phyloP scores from a whole-genome alignment of 2,329 filamentous ascomycete species.

The Aspergillus fijiensis region DNA sequence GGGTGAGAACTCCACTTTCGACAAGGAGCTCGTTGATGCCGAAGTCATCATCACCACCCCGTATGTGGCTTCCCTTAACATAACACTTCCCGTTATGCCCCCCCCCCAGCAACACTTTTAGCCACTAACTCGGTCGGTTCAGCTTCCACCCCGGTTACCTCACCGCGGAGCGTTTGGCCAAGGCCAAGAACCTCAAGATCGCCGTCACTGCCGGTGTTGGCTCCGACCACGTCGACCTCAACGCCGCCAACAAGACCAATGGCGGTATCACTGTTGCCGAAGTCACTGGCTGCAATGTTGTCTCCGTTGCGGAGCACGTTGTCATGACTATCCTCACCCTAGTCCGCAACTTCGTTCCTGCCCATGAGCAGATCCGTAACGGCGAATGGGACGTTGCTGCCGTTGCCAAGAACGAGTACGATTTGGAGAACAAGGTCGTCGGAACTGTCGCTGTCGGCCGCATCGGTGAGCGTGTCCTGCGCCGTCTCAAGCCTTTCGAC shows the following conservation, averaged over 20 bases:
- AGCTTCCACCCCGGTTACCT: slow-evolving; percentile 99
- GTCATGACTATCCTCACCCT: slow-evolving; percentile 97
- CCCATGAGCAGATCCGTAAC: slow-evolving; percentile 84
- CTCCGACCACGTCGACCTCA: slow-evolving; percentile 95
- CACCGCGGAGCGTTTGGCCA: slow-evolving; percentile 90
- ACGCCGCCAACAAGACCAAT: slow-evolving; percentile 97
- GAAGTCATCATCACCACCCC: slow-evolving; percentile 96
- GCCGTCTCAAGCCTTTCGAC: slow-evolving; percentile 94
- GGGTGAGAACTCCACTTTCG: slow-evolving; percentile 85
- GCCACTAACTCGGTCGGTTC: slow-evolving; percentile 17
- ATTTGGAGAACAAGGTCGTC: slow-evolving; percentile 95
- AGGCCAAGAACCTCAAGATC: slow-evolving; percentile 98
- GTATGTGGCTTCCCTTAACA: too few relatives aligned
- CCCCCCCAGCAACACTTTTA: neutral
- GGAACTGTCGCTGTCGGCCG: slow-evolving; percentile 96
- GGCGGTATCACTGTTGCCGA: slow-evolving; percentile 96
- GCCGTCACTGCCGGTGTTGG: slow-evolving; percentile 97
- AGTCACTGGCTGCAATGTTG: slow-evolving; percentile 97
- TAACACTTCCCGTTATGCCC: too few relatives aligned
- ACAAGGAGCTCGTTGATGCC: slow-evolving; percentile 92
- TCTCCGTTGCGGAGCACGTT: slow-evolving; percentile 98
- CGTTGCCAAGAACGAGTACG: slow-evolving; percentile 97
- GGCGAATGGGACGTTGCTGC: slow-evolving; percentile 96
- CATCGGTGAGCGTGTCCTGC: slow-evolving; percentile 96
- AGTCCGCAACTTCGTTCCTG: slow-evolving; percentile 97